phyloP scores from a whole-genome alignment of 2,329 filamentous ascomycete genomes.

The Venturia asperata region DNA sequence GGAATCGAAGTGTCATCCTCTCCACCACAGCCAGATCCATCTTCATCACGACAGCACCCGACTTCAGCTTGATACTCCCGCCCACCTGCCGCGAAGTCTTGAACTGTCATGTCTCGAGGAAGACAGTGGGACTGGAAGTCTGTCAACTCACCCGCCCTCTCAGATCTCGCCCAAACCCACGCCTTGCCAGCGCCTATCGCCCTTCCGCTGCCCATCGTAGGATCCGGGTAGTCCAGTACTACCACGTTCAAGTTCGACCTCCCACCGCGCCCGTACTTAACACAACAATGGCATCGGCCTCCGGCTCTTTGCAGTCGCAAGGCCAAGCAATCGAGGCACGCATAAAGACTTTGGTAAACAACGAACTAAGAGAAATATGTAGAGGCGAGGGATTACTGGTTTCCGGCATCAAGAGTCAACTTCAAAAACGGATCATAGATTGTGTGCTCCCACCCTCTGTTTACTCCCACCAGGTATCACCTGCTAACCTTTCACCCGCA shows the following conservation, averaged over 20 bases:
- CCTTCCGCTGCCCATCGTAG: not conserved
- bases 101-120: conserved; percentile 4
- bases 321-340: conserved; percentile 29
- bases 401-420: conserved; percentile 74
- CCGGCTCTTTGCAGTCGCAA: conserved; percentile 36
- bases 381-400: conserved; percentile 65
- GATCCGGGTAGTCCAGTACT: not conserved
- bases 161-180: not conserved
- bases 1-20: not conserved
- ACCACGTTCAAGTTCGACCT: not conserved
- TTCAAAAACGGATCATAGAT: conserved; percentile 70
- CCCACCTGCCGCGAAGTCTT: not conserved
- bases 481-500: not conserved
- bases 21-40: not conserved
- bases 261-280: conserved; percentile 13
- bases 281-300: conserved; percentile 32
- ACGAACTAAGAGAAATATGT: conserved; percentile 70
- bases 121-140: not conserved
- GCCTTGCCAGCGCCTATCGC: not conserved
- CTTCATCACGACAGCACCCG: not conserved
- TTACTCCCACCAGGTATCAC: not conserved
- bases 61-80: not conserved
- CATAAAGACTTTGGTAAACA: conserved; percentile 52
- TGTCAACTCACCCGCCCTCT: not conserved
- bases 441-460: conserved; percentile 48